phyloP scores from a whole-genome alignment of 495 filamentous ascomycete species.

The Xylaria bambusicola region DNA sequence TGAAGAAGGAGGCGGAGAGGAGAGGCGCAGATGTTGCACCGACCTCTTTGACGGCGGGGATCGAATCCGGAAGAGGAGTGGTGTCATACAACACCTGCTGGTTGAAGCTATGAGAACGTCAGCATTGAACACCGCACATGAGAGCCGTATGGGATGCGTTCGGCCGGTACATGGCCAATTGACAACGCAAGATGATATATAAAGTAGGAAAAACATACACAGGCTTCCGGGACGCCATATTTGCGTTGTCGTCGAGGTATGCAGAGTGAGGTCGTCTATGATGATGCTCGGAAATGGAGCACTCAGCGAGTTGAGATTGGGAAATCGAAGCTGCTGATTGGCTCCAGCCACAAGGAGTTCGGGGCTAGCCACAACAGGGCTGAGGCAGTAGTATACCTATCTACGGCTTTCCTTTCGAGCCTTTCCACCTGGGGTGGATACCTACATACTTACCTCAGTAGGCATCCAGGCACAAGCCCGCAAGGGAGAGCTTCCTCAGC shows the following conservation, averaged over 20 bases:
- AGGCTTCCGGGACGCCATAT: conserved; percentile 52
- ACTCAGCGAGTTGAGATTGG: conserved; percentile 24
- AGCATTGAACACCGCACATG: background rate
- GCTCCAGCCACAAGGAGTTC: conserved; percentile 27
- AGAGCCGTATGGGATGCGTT: background rate
- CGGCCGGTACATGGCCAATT: conserved; percentile 26
- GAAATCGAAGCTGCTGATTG: conserved; percentile 38
- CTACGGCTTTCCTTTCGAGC: too few relatives aligned
- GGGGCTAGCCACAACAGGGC: background rate
- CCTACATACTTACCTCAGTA: too few relatives aligned
- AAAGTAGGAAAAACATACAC: conserved; percentile 39
- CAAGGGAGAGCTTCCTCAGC: too few relatives aligned
- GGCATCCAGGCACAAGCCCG: too few relatives aligned
- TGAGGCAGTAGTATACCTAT: too few relatives aligned
- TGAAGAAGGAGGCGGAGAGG: conserved; percentile 91
- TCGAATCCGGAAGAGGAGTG: conserved; percentile 86
- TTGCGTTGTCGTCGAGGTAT: conserved; percentile 35
- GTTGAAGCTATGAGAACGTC: conserved; percentile 71
- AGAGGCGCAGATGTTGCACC: conserved; percentile 90
- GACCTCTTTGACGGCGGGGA: conserved; percentile 89
- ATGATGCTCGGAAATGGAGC: conserved; percentile 30
- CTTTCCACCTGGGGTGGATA: background rate
- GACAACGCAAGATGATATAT: background rate
- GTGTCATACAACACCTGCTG: conserved; percentile 91
- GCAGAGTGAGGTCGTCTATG: conserved; percentile 21